Evolutionary conservation across 176 grass and related monocot genomes (phyloP), one percentile per base, ranked within the genome.

Genomic region (Areca catechu): DNA sequence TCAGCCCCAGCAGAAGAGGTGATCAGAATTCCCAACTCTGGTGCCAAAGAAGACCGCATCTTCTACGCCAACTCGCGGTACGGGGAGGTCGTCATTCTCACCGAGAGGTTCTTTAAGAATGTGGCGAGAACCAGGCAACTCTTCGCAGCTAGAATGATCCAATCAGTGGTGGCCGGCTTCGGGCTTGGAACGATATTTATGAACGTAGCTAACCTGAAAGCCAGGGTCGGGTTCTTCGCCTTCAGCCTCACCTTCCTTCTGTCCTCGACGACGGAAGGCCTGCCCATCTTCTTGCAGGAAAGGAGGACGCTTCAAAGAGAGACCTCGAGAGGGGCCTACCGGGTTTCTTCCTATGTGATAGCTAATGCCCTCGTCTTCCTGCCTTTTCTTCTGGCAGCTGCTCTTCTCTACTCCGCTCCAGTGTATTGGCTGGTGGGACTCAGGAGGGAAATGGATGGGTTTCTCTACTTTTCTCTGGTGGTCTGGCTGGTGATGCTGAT

Each of bases 401-500:
- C 92, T 5, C 6, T 82, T 15, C 66, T 97, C 5, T 97, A 88
- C 75, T 55, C 83, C 0, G n/a, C 71, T 56, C 92, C 92, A 3
- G 92, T 91, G 71, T 97, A 97, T 52, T 97, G 92, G 92, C 75
- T 91, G 28, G 80, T 82, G 4, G 92, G 86, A 9, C 83, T 97
- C 4, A 70, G 74, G 4, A 62, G 30, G 7, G 86, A 90, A n/a
- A 63, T 81, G 5, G 77, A 17, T 0, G 71, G 69, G 17, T 97
- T 97, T 74, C 71, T 77, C 16, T 91, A 90, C 83, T 97, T 97
- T 77, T 58, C 83, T 4, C 68, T 97, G 67, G 83, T 97, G 43
- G 63, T 97, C 18, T 97, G 86, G 92, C 69, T 97, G 67, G 83
- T 79, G 43, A 90, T 96, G 86, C 78, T 90, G 49, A 91, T 77